These are phyloP conservation scores for Fusarium marasasianum DNA, from an alignment of 2,329 filamentous ascomycete species.

Conservation along the genomic window DNA sequence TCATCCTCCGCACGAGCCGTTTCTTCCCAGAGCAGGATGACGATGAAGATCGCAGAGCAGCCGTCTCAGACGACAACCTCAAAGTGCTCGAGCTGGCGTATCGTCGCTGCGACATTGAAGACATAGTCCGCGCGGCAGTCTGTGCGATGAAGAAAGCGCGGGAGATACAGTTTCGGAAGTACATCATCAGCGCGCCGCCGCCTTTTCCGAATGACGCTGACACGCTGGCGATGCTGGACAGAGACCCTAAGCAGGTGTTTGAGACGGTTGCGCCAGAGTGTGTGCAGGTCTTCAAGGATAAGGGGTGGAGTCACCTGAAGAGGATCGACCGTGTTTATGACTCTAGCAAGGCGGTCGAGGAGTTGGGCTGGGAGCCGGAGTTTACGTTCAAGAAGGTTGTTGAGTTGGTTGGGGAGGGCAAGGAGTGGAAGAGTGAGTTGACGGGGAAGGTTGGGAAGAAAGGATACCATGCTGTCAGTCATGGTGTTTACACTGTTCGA, in stretches of 20 bases:
- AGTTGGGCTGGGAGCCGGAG: slow-evolving; percentile 54
- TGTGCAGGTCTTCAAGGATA: slow-evolving; percentile 44
- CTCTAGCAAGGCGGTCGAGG: slow-evolving; percentile 51
- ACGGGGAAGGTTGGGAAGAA: slow-evolving; percentile 52
- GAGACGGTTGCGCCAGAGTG: slow-evolving; percentile 38
- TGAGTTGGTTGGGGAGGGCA: slow-evolving; percentile 47
- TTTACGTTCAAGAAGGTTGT: slow-evolving; percentile 53
- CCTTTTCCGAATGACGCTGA: slow-evolving; percentile 48
- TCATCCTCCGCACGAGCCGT: slow-evolving; percentile 57
- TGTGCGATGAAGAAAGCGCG: slow-evolving; percentile 50
- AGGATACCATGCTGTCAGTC: slow-evolving; percentile 55
- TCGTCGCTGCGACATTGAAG: slow-evolving; percentile 55
- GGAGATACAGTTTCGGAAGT: slow-evolving; percentile 50
- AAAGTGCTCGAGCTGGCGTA: slow-evolving; percentile 60
- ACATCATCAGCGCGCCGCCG: slow-evolving; percentile 56
- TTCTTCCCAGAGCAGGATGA: slow-evolving; percentile 61
- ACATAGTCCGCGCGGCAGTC: slow-evolving; percentile 54
- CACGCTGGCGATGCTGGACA: slow-evolving; percentile 48
- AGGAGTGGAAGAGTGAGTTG: slow-evolving; percentile 53
- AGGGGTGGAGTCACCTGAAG: slow-evolving; percentile 50
- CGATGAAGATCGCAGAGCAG: slow-evolving; percentile 51
- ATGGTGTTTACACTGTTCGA: slow-evolving; percentile 55
- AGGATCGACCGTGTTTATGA: slow-evolving; percentile 58
- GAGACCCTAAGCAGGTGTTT: slow-evolving; percentile 47
- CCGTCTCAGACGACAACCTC: slow-evolving; percentile 54